Base-by-base conservation (phyloP, 306 rosid species). In the Cucumis hystrix region DNA sequence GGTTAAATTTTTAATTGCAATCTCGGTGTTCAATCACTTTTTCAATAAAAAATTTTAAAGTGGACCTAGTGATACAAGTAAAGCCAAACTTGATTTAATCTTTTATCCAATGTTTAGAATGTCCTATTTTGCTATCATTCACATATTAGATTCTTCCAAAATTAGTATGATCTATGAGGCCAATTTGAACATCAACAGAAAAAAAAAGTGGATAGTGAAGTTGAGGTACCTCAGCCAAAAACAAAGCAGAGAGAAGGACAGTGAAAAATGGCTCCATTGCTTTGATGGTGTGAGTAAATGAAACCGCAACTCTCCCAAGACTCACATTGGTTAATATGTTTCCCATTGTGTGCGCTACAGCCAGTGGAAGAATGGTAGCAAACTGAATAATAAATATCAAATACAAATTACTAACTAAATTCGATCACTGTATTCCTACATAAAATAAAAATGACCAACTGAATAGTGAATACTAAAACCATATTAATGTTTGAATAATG, bases 221-320 rank as follows among this genome's bases (percentile, higher is more conserved):
- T 47, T 71, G 65, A 81, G 84, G 77, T 74, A 88, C 99, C 99
- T 95, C 97, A 60, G 93, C 92, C 8, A 95, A 89, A 76, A 95
- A 95, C 88, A 92, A 89, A 17, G 93, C 88, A 78, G 99, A 95
- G 47, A 95, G 92, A 43, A 95, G 30, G 20, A 92, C 97, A 0
- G 99, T 92, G 83, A 92, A 92, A 85, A 95, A 90, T 64, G 99
- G 99, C 84, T 95, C 99, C 85, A 82, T 84, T 45, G 99, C 97
- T 87, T 92, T 95, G 51, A 95, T 89, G 9, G 99, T 95, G 79
- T 95, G 99, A 80, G 99, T 95, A 77, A 95, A 95, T 23, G 99
- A 95, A 61, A 95, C 97, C 14, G 99, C 91, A 52, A 95, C 99
- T 83, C 54, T 90, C 58, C 99, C 99, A 74, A 92, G 99, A 88